These are phyloP conservation scores for Rusavskia elegans DNA, from an alignment of 495 filamentous ascomycete species.

Conservation along the genomic window DNA sequence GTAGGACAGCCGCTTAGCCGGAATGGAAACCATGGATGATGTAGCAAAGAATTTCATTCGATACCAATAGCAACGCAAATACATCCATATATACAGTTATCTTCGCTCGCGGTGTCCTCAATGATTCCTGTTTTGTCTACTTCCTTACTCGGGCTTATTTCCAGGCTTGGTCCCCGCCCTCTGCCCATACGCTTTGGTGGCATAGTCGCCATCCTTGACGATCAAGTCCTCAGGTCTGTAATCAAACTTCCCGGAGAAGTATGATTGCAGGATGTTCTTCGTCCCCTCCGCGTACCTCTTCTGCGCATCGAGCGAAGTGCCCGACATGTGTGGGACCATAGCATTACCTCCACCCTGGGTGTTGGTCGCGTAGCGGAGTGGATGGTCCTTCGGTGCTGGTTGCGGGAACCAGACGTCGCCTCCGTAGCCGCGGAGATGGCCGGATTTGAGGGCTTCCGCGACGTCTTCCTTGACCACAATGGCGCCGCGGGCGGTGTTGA, in stretches of 20 bases:
- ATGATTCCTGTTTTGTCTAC: no score
- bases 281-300: constrained; percentile 80
- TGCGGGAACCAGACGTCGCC: constrained; percentile 92
- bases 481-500: constrained; percentile 97
- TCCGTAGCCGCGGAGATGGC: constrained; percentile 93
- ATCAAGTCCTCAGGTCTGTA: constrained; percentile 89
- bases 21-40: no score
- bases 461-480: constrained; percentile 99
- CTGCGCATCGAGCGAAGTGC: constrained; percentile 94
- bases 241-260: constrained; percentile 73
- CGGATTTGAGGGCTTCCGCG: constrained; percentile 78
- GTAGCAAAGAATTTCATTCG: no score
- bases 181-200: constrained; percentile 89
- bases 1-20: no score
- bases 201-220: constrained; percentile 82
- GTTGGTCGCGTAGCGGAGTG: constrained; percentile 82
- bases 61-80: no score
- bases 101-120: no score
- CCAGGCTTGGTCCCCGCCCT: constrained; percentile 15
- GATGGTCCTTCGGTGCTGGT: constrained; percentile 88
- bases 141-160: no score
- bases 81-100: no score
- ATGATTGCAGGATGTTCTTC: constrained; percentile 80
- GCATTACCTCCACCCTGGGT: constrained; percentile 94
- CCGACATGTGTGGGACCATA: constrained; percentile 97